Percentiles rank a stretch among this genome's conserved stretches.
Evolutionary conservation across 176 grass and related monocot species (phyloP).

Genomic region (Typha latifolia): DNA sequence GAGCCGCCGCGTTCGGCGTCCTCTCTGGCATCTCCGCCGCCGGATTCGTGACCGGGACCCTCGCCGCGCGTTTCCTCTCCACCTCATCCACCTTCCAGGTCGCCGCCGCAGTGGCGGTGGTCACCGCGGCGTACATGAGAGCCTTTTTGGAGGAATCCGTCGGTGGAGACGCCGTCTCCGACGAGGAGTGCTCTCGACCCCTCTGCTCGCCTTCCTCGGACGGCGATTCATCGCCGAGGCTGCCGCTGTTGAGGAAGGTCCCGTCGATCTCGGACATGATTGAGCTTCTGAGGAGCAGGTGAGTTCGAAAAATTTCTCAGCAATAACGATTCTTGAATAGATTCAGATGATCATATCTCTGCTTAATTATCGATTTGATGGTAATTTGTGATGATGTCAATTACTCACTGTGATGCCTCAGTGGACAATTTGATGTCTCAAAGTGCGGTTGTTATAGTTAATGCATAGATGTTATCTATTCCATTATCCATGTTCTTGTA

Average conservation of each 20-base stretch:
- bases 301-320: conserved; percentile 1
- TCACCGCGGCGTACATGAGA: conserved; percentile 52
- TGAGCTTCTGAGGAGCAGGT: conserved; percentile 57
- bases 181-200: conserved; percentile 42
- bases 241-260: conserved; percentile 29
- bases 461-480: too few relatives aligned
- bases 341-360: too few relatives aligned
- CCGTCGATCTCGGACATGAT: conserved; percentile 62
- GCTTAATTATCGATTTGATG: too few relatives aligned
- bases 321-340: background rate
- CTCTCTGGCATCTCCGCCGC: conserved; percentile 62
- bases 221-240: conserved; percentile 25
- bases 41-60: conserved; percentile 69
- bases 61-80: conserved; percentile 70
- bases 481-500: too few relatives aligned
- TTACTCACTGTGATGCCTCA: background rate
- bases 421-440: background rate
- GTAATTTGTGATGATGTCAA: background rate
- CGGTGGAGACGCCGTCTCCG: conserved; percentile 16
- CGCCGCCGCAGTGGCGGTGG: conserved; percentile 30
- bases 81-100: conserved; percentile 68
- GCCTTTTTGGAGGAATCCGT: conserved; percentile 49
- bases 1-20: conserved; percentile 51
- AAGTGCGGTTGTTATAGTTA: background rate
- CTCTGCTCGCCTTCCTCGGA: conserved; percentile 30